These are phyloP conservation scores for Apiotrichum mycotoxinovorans DNA, from an alignment of 1,284 basidiomycete genomes.

Conservation along the genomic window DNA sequence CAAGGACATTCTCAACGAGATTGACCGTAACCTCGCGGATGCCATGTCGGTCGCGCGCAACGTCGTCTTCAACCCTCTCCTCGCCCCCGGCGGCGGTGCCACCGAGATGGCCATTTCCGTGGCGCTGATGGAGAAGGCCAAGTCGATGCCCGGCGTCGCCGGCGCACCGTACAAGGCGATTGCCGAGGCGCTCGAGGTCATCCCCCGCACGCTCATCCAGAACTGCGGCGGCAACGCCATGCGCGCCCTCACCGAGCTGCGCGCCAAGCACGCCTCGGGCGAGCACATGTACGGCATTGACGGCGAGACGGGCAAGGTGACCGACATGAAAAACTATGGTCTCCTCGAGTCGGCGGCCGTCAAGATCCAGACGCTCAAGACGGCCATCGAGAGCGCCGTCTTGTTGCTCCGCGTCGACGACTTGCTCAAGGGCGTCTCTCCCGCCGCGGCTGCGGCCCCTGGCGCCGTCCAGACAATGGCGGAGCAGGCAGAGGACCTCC, in stretches of 20 bases:
- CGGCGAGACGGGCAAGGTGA: constrained; percentile 90
- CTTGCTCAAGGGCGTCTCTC: constrained; percentile 74
- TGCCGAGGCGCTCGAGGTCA: constrained; percentile 94
- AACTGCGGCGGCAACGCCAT: constrained; percentile 96
- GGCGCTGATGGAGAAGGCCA: constrained; percentile 77
- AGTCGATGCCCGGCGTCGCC: constrained; percentile 75
- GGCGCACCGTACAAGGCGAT: constrained; percentile 89
- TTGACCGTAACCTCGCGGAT: constrained; percentile 95
- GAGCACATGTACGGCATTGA: constrained; percentile 89
- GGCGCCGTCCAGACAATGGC: constrained; percentile 49
- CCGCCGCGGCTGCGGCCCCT: constrained; percentile 27
- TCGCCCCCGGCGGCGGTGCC: constrained; percentile 92
- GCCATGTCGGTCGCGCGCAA: constrained; percentile 97
- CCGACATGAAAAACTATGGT: constrained; percentile 92
- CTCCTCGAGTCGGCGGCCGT: constrained; percentile 93
- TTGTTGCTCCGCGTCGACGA: constrained; percentile 92
- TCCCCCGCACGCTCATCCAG: constrained; percentile 91
- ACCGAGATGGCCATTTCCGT: constrained; percentile 98
- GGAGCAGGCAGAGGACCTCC: constrained; percentile 19
- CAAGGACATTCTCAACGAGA: constrained; percentile 97
- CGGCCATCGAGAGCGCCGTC: constrained; percentile 91
- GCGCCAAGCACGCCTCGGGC: constrained; percentile 93
- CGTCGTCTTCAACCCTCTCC: constrained; percentile 88
- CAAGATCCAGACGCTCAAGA: constrained; percentile 97
- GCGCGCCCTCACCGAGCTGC: constrained; percentile 74